Conservation (phyloP, 2,329 filamentous ascomycete genomes). For the Nigrograna mackinnonii region DNA sequence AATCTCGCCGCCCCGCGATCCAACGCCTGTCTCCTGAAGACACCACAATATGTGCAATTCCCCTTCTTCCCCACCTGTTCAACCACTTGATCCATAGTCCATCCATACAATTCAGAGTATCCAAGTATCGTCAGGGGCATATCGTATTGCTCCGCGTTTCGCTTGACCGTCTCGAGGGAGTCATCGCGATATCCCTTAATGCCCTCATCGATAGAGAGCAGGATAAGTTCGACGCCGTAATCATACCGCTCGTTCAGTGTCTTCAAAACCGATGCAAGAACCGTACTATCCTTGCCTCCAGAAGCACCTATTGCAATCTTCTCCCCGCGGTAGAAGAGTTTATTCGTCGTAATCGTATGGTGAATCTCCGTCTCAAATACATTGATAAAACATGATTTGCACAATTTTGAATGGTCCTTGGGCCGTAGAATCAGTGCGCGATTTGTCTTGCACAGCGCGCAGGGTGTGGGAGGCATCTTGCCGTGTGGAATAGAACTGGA, state of each 20-base stretch:
- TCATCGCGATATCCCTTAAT: slow-evolving; percentile 98
- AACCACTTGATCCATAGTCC: slow-evolving; percentile 99
- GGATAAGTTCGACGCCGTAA: slow-evolving; percentile 82
- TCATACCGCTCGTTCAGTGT: slow-evolving; percentile 88
- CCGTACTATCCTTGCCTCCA: slow-evolving; percentile 96
- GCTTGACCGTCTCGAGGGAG: slow-evolving; percentile 92
- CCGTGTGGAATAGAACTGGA: neutral
- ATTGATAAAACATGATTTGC: slow-evolving; percentile 82
- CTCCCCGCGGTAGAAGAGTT: slow-evolving; percentile 84
- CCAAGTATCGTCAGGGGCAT: slow-evolving; percentile 92
- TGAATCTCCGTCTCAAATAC: slow-evolving; percentile 94
- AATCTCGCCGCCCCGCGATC: slow-evolving; percentile 89
- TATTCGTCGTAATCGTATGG: slow-evolving; percentile 81
- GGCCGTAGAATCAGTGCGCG: slow-evolving; percentile 90
- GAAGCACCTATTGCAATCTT: slow-evolving; percentile 92
- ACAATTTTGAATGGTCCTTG: slow-evolving; percentile 93
- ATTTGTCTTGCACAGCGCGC: slow-evolving; percentile 73
- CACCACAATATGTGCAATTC: slow-evolving; percentile 98
- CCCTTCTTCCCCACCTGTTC: slow-evolving; percentile 96
- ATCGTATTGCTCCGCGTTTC: slow-evolving; percentile 86
- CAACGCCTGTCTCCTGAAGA: slow-evolving; percentile 90
- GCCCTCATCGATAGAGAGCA: slow-evolving; percentile 94
- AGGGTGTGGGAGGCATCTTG: slow-evolving; percentile 75
- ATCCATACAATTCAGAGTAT: slow-evolving; percentile 92
- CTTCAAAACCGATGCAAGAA: slow-evolving; percentile 91